These are phyloP conservation scores for Yamadazyma sp. DNA, from an alignment of 1,139 yeast genomes.

Conservation along the genomic window DNA sequence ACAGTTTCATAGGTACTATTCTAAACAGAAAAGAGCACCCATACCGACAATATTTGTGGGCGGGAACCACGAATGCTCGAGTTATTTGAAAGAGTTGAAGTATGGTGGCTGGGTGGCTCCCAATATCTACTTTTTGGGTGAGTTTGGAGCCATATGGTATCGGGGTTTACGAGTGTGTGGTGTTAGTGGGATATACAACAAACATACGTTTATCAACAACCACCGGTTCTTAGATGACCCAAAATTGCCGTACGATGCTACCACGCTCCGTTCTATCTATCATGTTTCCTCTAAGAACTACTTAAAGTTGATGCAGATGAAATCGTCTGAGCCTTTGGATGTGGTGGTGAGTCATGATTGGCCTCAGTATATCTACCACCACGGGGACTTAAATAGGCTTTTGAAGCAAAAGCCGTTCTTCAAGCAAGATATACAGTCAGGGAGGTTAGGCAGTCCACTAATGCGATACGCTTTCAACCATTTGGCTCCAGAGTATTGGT, in stretches of 20 bases:
- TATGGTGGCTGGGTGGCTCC: slow-evolving; percentile 97
- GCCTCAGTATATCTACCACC: slow-evolving; percentile 78
- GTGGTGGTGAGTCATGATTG: slow-evolving; percentile 84
- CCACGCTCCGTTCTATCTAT: slow-evolving; percentile 58
- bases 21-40: slow-evolving; percentile 65
- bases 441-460: slow-evolving; percentile 76
- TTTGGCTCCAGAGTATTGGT: slow-evolving; percentile 74
- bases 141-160: slow-evolving; percentile 70
- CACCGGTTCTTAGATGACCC: slow-evolving; percentile 30
- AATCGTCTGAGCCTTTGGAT: slow-evolving; percentile 28
- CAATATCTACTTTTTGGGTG: slow-evolving; percentile 85
- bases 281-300: slow-evolving; percentile 72
- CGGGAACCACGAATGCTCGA: slow-evolving; percentile 93
- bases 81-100: slow-evolving; percentile 68
- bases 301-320: slow-evolving; percentile 46
- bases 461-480: slow-evolving; percentile 52
- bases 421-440: slow-evolving; percentile 56
- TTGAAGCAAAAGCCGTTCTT: slow-evolving; percentile 67
- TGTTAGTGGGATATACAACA: slow-evolving; percentile 78
- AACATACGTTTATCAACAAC: slow-evolving; percentile 25
- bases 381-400: slow-evolving; percentile 56
- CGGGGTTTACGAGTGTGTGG: slow-evolving; percentile 79
- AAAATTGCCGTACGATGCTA: slow-evolving; percentile 47
- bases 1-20: slow-evolving; percentile 75
- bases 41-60: slow-evolving; percentile 81